A percentile compares a stretch with the other conserved stretches of the same genome.
Evolutionary conservation across 2,329 filamentous ascomycete species (phyloP).

Genomic region (Alternaria brassicae): DNA sequence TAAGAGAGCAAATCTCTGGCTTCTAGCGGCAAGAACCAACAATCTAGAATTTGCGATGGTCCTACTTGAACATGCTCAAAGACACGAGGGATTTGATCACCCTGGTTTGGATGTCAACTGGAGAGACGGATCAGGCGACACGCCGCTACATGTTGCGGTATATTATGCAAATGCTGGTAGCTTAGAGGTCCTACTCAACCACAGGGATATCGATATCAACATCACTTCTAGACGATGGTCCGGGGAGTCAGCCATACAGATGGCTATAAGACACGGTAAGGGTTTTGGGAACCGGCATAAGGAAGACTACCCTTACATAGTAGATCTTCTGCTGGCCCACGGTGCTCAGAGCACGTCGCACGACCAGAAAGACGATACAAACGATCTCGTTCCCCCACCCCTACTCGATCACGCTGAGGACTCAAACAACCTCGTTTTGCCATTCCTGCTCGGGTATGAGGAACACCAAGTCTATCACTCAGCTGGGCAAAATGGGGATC

Average conservation of each 20-base stretch:
- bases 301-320: not conserved
- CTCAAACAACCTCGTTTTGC: not conserved
- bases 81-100: fast-evolving
- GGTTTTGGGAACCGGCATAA: not conserved
- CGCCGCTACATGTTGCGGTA: not conserved
- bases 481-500: not conserved
- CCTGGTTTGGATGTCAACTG: not conserved
- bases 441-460: not conserved
- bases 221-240: not conserved
- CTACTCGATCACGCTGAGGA: not conserved
- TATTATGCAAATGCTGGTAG: fast-evolving
- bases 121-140: fast-evolving
- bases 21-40: not conserved
- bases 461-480: too few relatives aligned
- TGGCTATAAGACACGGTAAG: not conserved
- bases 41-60: not conserved
- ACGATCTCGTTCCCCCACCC: not conserved
- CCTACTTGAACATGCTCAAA: not conserved
- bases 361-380: not conserved
- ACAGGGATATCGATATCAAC: not conserved
- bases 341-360: not conserved
- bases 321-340: not conserved
- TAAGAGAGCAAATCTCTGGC: not conserved
- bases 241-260: not conserved
- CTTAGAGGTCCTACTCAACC: not conserved